Conservation (phyloP, 208 protist species). For the Crithidia fasciculata region DNA sequence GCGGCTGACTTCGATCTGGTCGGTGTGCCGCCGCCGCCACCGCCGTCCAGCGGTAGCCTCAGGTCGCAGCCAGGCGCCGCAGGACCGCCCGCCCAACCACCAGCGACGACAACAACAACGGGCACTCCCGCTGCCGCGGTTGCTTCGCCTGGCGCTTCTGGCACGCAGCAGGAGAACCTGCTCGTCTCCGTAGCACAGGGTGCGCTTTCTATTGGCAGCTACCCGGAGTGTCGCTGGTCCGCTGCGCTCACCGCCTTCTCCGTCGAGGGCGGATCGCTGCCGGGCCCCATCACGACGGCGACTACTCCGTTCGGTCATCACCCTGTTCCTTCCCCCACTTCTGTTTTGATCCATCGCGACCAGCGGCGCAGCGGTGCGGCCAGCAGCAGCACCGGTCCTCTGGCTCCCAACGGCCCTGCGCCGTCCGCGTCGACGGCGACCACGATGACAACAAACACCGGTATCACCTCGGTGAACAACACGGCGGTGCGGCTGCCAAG, state of each 20-base stretch:
- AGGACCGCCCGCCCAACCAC: not conserved
- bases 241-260: conserved; percentile 8
- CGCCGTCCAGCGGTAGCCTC: too few relatives aligned
- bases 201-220: conserved; percentile 1
- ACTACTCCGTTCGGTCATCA: not conserved
- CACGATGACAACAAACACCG: not conserved
- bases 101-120: not conserved
- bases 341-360: conserved; percentile 8
- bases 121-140: too few relatives aligned
- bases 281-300: too few relatives aligned
- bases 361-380: not conserved
- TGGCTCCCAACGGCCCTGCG: not conserved
- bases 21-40: too few relatives aligned
- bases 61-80: not conserved
- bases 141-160: not conserved
- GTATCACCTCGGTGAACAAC: not conserved
- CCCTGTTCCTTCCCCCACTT: not conserved
- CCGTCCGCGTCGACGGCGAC: not conserved
- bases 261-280: not conserved
- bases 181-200: not conserved
- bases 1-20: too few relatives aligned
- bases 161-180: not conserved
- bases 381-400: not conserved
- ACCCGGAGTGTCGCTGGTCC: conserved; percentile 7
- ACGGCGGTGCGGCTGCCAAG: not conserved